Percentiles rank a stretch among this genome's conserved stretches.
These are phyloP conservation scores for Lasiodiplodia theobromae DNA, from an alignment of 2,329 filamentous ascomycete species.

Conservation along the genomic window DNA sequence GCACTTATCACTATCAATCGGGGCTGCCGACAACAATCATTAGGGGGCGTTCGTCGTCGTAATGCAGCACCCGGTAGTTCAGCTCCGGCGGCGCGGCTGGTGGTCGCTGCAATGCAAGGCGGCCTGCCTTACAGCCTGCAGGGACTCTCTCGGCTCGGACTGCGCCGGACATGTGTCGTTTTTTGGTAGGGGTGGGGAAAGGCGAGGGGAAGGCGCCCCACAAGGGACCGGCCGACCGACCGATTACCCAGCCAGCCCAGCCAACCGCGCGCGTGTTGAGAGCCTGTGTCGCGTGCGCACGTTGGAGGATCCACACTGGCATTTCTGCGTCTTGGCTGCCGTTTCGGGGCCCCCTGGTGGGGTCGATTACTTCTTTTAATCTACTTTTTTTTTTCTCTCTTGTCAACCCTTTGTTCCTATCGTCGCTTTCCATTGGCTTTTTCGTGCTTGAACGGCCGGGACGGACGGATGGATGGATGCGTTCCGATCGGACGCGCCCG, in stretches of 20 bases:
- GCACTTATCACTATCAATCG: background rate
- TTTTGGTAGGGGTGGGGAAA: background rate
- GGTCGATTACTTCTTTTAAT: background rate
- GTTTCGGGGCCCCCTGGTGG: background rate
- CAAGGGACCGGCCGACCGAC: too few relatives aligned
- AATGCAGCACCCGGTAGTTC: background rate
- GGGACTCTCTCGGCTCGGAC: too few relatives aligned
- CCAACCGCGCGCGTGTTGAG: background rate
- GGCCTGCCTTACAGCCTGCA: background rate
- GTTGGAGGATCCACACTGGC: background rate
- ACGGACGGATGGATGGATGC: background rate
- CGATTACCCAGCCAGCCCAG: background rate
- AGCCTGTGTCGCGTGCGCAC: background rate
- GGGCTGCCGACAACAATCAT: background rate
- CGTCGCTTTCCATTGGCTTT: background rate
- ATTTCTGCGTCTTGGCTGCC: conserved; percentile 1
- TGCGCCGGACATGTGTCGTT: background rate
- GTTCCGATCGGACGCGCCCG: background rate
- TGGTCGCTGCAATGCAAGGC: background rate
- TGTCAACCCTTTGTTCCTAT: background rate
- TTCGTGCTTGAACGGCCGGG: too few relatives aligned
- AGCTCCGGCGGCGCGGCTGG: too few relatives aligned
- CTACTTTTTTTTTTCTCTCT: background rate
- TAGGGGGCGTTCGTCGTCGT: background rate
- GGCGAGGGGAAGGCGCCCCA: too few relatives aligned